Percentiles rank a stretch among this genome's conserved stretches.
Evolutionary conservation across 202 grass and related monocot genomes (phyloP).

Genomic region (Brachypodium distachyon): DNA sequence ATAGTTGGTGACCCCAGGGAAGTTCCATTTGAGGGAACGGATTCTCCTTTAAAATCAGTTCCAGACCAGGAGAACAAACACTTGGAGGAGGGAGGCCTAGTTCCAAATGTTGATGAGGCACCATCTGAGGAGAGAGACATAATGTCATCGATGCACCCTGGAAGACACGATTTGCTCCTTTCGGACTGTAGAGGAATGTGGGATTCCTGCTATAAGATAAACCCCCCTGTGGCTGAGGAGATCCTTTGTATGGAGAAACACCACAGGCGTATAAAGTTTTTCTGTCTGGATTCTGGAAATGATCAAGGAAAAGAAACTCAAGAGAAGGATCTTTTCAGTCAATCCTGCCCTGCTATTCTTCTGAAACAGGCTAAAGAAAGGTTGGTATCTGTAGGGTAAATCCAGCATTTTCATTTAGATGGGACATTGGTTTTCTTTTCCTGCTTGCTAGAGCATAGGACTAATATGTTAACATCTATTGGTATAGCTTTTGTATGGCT

Average conservation of each 20-base stretch:
- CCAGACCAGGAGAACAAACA: slow-evolving; percentile 21
- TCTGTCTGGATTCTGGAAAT: slow-evolving; percentile 53
- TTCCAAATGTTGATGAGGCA: slow-evolving; percentile 17
- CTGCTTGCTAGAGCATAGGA: neutral
- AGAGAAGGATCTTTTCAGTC: slow-evolving; percentile 38
- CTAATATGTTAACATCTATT: slow-evolving; percentile 2
- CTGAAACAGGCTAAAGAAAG: slow-evolving; percentile 53
- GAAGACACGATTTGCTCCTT: slow-evolving; percentile 30
- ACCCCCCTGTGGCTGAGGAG: slow-evolving; percentile 52
- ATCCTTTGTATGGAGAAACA: slow-evolving; percentile 68
- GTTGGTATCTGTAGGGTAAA: slow-evolving; percentile 17
- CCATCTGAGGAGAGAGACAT: slow-evolving; percentile 12
- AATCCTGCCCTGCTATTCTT: slow-evolving; percentile 60
- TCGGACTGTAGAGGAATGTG: slow-evolving; percentile 55
- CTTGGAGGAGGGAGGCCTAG: slow-evolving; percentile 29
- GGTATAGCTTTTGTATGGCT: neutral
- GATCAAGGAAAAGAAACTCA: slow-evolving; percentile 18
- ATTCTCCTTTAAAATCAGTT: slow-evolving; percentile 7
- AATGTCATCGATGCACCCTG: slow-evolving; percentile 29
- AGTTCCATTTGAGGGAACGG: slow-evolving; percentile 11
- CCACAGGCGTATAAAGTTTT: slow-evolving; percentile 38
- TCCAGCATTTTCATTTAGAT: neutral
- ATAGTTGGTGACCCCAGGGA: slow-evolving; percentile 69
- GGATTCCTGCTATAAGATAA: slow-evolving; percentile 48
- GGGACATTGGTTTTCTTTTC: neutral